Evolutionary conservation across 257 asterid genomes (phyloP).

Genomic region (Handroanthus guayacan): DNA sequence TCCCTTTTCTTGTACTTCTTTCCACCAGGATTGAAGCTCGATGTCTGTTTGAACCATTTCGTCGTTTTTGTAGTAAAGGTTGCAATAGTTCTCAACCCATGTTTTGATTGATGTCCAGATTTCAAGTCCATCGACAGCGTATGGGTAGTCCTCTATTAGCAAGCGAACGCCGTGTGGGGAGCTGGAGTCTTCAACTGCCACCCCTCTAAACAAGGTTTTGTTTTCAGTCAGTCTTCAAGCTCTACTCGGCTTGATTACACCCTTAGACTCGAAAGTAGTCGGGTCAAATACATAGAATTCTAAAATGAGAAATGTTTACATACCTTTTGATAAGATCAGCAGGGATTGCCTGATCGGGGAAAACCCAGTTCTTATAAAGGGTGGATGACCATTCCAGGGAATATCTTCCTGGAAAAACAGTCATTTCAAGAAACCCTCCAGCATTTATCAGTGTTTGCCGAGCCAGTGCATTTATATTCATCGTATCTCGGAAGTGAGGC

Average conservation of each 20-base stretch:
- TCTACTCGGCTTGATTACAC: too few species aligned
- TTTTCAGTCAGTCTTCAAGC: too few species aligned
- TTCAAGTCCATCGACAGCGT: slow-evolving; percentile 82
- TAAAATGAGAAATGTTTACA: slow-evolving; percentile 1
- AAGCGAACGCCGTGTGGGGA: slow-evolving; percentile 68
- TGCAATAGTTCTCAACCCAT: slow-evolving; percentile 77
- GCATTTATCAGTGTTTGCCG: slow-evolving; percentile 69
- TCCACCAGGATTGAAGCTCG: slow-evolving; percentile 88
- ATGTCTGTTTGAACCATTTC: slow-evolving; percentile 48
- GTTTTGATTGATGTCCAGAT: slow-evolving; percentile 79
- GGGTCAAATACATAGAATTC: neutral
- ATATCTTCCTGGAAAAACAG: slow-evolving; percentile 63
- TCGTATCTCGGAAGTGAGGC: slow-evolving; percentile 83
- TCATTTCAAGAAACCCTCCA: slow-evolving; percentile 67
- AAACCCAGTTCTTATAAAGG: slow-evolving; percentile 61
- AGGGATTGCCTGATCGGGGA: slow-evolving; percentile 83
- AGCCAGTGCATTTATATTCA: slow-evolving; percentile 73
- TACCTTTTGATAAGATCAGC: slow-evolving; percentile 82
- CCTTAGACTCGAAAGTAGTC: too few species aligned
- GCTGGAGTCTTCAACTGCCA: slow-evolving; percentile 65
- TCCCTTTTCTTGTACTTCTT: slow-evolving; percentile 68
- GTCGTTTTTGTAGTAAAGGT: slow-evolving; percentile 61
- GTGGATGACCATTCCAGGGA: slow-evolving; percentile 70
- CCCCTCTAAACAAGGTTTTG: slow-evolving; percentile 51
- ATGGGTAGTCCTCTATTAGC: slow-evolving; percentile 75